Evolutionary conservation across 2,329 filamentous ascomycete species (phyloP).

Genomic region (Alternaria sp.): DNA sequence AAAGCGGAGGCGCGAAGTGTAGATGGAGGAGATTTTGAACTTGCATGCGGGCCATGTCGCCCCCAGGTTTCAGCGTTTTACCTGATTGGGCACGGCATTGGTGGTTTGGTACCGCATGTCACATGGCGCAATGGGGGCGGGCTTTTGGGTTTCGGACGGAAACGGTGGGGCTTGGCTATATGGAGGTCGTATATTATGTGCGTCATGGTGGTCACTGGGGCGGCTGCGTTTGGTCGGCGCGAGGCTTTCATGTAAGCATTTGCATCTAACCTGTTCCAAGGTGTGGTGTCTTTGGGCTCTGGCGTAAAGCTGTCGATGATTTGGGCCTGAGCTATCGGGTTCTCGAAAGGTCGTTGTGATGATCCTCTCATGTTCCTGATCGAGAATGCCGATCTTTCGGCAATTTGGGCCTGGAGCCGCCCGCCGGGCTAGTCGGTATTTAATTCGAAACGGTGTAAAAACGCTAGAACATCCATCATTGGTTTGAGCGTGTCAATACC

Average conservation of each 20-base stretch:
- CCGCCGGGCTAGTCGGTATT: not conserved
- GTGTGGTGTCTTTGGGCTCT: not conserved
- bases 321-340: not conserved
- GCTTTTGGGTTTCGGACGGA: constrained; percentile 11
- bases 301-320: rapidly evolving
- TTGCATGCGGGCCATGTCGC: not conserved
- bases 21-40: not conserved
- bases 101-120: constrained; percentile 15
- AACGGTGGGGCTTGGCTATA: constrained; percentile 19
- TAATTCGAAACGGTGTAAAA: constrained; percentile 18
- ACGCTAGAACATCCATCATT: not conserved
- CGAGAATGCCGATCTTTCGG: constrained; percentile 5
- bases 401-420: constrained; percentile 4
- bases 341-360: not conserved
- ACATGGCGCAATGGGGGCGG: constrained; percentile 11
- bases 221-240: not conserved
- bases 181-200: not conserved
- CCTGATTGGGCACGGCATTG: constrained; percentile 23
- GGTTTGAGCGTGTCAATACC: not conserved
- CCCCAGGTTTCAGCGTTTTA: constrained; percentile 26
- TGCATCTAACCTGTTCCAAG: not conserved
- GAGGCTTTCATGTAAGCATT: not conserved
- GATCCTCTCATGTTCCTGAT: not conserved
- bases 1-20: not conserved
- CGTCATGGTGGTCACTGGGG: not conserved